These are phyloP conservation scores for Rhodotorula sphaerocarpa DNA, from an alignment of 768 basidiomycete genomes.

Conservation along the genomic window DNA sequence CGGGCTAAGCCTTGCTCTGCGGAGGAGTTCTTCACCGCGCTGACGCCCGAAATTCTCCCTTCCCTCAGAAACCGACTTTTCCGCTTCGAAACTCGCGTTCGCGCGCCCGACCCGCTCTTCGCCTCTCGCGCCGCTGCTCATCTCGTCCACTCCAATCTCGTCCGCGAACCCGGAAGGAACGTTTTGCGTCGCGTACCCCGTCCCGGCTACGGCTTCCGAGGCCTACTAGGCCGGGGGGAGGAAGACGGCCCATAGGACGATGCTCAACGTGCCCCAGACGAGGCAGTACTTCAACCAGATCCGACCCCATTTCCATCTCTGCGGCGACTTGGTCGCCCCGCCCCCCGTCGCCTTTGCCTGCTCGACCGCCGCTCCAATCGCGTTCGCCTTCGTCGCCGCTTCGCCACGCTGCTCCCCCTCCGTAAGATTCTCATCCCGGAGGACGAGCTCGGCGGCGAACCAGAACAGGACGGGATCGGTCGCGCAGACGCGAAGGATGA, in stretches of 20 bases:
- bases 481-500: slow-evolving; percentile 65
- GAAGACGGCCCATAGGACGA: slow-evolving; percentile 73
- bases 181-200: slow-evolving; percentile 27
- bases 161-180: slow-evolving; percentile 6
- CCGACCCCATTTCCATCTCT: slow-evolving; percentile 50
- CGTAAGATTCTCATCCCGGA: slow-evolving; percentile 47
- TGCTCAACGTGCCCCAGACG: slow-evolving; percentile 62
- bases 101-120: background rate
- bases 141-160: background rate
- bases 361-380: slow-evolving; percentile 39
- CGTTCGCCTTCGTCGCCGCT: background rate
- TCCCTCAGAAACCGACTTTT: background rate
- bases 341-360: slow-evolving; percentile 1
- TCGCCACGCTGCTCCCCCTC: slow-evolving; percentile 40
- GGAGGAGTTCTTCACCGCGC: no score
- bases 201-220: background rate
- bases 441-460: slow-evolving; percentile 61
- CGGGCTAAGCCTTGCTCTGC: no score
- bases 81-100: background rate
- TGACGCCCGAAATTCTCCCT: no score
- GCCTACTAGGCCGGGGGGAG: slow-evolving; percentile 65
- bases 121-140: background rate
- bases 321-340: no score
- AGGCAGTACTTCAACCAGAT: slow-evolving; percentile 65
- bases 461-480: slow-evolving; percentile 76